Evolutionary conservation across 202 grass and related monocot genomes (phyloP).

Genomic region (Musa balbisiana): DNA sequence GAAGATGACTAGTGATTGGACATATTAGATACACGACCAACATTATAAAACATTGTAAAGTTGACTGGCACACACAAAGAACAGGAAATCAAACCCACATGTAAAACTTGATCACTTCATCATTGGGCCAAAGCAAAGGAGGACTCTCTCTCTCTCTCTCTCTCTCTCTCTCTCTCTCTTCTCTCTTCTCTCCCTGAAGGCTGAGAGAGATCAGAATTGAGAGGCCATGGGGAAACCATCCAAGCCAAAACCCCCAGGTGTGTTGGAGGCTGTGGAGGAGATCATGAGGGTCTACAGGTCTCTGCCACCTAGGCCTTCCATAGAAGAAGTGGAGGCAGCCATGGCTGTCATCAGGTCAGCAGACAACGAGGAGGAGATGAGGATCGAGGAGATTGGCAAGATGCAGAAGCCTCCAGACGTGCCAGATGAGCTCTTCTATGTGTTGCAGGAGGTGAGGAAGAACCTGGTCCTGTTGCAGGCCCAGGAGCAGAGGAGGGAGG

Average conservation of each 20-base stretch:
- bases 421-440: slow-evolving; percentile 49
- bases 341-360: slow-evolving; percentile 50
- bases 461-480: slow-evolving; percentile 41
- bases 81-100: neutral
- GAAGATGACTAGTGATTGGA: too few relatives aligned
- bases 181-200: neutral
- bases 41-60: too few relatives aligned
- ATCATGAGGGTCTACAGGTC: slow-evolving; percentile 59
- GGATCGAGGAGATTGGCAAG: slow-evolving; percentile 39
- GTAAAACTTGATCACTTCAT: neutral
- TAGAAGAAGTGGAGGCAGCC: slow-evolving; percentile 75
- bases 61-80: too few relatives aligned
- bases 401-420: slow-evolving; percentile 32
- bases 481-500: slow-evolving; percentile 76
- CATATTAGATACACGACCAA: too few relatives aligned
- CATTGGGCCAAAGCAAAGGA: neutral
- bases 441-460: slow-evolving; percentile 61
- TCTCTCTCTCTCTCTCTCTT: neutral
- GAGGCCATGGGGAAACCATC: slow-evolving; percentile 24
- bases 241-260: neutral
- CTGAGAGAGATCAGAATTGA: neutral
- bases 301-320: slow-evolving; percentile 49
- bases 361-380: slow-evolving; percentile 55
- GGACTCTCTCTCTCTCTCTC: neutral
- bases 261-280: slow-evolving; percentile 43